Conservation (phyloP, 495 filamentous ascomycete genomes). For the Tuber borchii region DNA sequence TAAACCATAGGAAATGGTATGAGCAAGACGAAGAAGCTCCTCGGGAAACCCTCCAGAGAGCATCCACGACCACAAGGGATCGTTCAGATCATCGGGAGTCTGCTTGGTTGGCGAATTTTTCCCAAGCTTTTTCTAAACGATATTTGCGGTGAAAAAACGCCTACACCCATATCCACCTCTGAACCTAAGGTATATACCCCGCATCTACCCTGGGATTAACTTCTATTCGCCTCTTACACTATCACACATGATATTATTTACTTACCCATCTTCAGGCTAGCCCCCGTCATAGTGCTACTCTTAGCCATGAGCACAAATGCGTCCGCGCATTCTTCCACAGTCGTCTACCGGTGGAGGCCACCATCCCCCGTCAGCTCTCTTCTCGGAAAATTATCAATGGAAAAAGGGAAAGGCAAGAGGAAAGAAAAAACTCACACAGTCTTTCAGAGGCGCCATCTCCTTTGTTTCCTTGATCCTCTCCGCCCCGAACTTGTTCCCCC, state of each 20-base stretch:
- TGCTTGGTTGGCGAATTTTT: neutral
- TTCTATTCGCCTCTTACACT: neutral
- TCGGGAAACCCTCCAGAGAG: neutral
- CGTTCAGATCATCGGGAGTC: neutral
- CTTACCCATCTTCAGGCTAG: conserved; percentile 13
- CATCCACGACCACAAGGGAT: neutral
- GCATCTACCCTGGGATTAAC: neutral
- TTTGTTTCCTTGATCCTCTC: conserved; percentile 8
- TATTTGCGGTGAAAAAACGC: neutral
- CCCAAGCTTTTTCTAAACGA: neutral
- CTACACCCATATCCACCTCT: neutral
- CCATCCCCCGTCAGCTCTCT: neutral
- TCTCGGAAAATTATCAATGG: too few relatives aligned
- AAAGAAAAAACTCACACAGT: neutral
- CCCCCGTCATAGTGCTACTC: conserved; percentile 15
- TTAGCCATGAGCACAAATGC: conserved; percentile 15
- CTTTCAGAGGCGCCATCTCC: conserved; percentile 4
- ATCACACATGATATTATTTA: neutral
- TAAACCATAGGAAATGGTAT: neutral
- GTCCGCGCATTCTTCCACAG: conserved; percentile 12
- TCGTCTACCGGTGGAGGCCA: neutral
- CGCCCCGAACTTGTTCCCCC: conserved; percentile 47
- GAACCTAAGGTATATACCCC: neutral
- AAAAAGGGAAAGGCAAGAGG: neutral
- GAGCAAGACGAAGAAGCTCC: neutral